Evolutionary conservation across 805 yeast species (phyloP), one percentile per base, ranked within the genome.

Genomic region (Yamadazyma laniorum): DNA sequence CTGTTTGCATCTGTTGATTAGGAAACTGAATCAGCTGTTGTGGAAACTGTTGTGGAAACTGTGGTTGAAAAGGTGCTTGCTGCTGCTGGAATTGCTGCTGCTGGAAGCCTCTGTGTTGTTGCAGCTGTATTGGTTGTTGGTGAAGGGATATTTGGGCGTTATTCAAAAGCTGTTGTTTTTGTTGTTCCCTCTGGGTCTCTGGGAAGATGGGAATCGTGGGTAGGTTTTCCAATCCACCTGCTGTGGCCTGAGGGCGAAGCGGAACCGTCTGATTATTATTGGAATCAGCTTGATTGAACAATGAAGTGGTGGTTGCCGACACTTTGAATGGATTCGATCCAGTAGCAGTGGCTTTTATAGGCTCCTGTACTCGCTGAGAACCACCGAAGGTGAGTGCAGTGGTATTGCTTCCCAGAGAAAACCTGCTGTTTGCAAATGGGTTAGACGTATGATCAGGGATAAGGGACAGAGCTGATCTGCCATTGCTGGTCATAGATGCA

Each of bases 121-220:
- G n/a, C n/a, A n/a, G n/a, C 29, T 48, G 56, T 4, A 39, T 31
- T 5, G 39, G 37, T 31, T 57, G 63, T 29, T 52, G 59, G 35
- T 63, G 65, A 13, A 67, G 43, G 14, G 60, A 65, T 17, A 54
- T 44, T 19, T 53, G 49, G 5, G 78, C 77, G 39, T 63, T 61
- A 29, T 57, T 51, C 43, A 67, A 50, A 39, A 49, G 59, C 28
- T 51, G 60, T 38, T 65, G 66, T 28, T 57, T 59, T 37, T 63
- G 70, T 14, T 63, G 65, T 22, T 63, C 70, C 36, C 61, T 63
- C 48, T 75, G 77, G 6, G 85, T 79, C 48, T 80, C 79, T 0
- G 86, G 87, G 50, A 82, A 84, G 6, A 81, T 85, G 2, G 88
- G 76, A 3, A 75, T 62, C 1, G 89, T 82, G 7, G 82, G 82